Evolutionary conservation across 1,284 basidiomycete species (phyloP).

Genomic region (Trametes pubescens): DNA sequence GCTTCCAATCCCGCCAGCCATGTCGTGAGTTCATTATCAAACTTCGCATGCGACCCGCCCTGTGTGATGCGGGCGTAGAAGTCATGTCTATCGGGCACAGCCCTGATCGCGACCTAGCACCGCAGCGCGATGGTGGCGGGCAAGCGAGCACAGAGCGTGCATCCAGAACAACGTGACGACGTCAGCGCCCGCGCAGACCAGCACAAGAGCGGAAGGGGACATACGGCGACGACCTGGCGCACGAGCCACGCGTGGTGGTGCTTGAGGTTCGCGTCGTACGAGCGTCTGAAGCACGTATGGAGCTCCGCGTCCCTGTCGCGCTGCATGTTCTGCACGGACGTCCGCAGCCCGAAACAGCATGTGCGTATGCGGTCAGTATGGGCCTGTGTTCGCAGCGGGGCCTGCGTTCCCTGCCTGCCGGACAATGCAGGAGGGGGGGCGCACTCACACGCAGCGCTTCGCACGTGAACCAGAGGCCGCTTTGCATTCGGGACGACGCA

Average conservation of each 20-base stretch:
- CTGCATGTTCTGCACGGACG: constrained; percentile 60
- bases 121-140: constrained; percentile 6
- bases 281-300: constrained; percentile 83
- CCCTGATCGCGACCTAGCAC: constrained; percentile 88
- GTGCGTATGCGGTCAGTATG: constrained; percentile 13
- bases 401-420: constrained; percentile 20
- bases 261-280: constrained; percentile 86
- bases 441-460: constrained; percentile 67
- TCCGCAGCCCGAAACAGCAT: constrained; percentile 9
- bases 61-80: constrained; percentile 90
- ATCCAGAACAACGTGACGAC: constrained; percentile 1
- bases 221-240: constrained; percentile 83
- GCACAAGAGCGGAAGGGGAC: constrained; percentile 44
- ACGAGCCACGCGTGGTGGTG: constrained; percentile 89
- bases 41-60: constrained; percentile 79
- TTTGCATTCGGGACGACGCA: constrained; percentile 56
- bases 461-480: constrained; percentile 87
- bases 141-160: constrained; percentile 11
- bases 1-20: constrained; percentile 85
- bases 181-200: constrained; percentile 10
- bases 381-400: constrained; percentile 8
- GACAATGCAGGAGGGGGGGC: constrained; percentile 10
- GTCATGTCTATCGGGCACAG: constrained; percentile 87
- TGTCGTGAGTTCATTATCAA: constrained; percentile 75
- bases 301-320: constrained; percentile 77